Conservation (phyloP, 495 filamentous ascomycete species). For the Neohortaea acidophila region DNA sequence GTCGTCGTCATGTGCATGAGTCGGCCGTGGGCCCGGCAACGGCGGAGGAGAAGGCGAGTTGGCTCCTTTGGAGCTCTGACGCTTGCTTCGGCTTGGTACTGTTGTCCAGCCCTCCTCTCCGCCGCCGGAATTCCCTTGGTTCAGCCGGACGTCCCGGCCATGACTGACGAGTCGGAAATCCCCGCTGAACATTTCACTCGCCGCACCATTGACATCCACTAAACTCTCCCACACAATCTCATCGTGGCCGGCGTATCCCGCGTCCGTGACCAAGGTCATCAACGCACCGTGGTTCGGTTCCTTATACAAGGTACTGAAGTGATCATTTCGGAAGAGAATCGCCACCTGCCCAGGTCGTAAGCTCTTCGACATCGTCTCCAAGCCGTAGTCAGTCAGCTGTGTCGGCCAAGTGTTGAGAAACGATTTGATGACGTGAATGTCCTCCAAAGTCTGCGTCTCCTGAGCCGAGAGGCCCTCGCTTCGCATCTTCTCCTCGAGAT, state of each 20-base stretch:
- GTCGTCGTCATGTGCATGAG: background rate
- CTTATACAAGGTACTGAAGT: slow-evolving; percentile 84
- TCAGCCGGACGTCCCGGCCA: slow-evolving; percentile 11
- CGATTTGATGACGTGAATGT: slow-evolving; percentile 64
- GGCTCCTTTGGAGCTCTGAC: background rate
- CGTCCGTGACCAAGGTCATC: slow-evolving; percentile 75
- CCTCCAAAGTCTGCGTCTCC: slow-evolving; percentile 56
- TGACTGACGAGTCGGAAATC: slow-evolving; percentile 77
- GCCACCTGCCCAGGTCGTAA: slow-evolving; percentile 60
- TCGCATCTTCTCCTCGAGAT: slow-evolving; percentile 64
- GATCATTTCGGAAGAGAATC: slow-evolving; percentile 91
- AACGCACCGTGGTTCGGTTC: slow-evolving; percentile 56
- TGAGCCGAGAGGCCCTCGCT: slow-evolving; percentile 35
- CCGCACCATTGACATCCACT: slow-evolving; percentile 72
- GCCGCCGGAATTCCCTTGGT: slow-evolving; percentile 17
- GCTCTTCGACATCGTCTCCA: slow-evolving; percentile 49
- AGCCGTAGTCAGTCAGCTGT: slow-evolving; percentile 69
- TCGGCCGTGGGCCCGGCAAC: slow-evolving; percentile 9
- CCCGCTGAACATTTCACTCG: slow-evolving; percentile 70
- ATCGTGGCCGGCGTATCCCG: slow-evolving; percentile 71
- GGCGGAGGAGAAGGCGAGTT: slow-evolving; percentile 1
- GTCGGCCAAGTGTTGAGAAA: slow-evolving; percentile 69
- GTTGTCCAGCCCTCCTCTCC: slow-evolving; percentile 36
- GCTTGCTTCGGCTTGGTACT: slow-evolving; percentile 27
- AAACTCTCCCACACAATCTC: slow-evolving; percentile 95